phyloP scores from a whole-genome alignment of 225 moss, liverwort and hornwort species.

The Antitrichia curtipendula region DNA sequence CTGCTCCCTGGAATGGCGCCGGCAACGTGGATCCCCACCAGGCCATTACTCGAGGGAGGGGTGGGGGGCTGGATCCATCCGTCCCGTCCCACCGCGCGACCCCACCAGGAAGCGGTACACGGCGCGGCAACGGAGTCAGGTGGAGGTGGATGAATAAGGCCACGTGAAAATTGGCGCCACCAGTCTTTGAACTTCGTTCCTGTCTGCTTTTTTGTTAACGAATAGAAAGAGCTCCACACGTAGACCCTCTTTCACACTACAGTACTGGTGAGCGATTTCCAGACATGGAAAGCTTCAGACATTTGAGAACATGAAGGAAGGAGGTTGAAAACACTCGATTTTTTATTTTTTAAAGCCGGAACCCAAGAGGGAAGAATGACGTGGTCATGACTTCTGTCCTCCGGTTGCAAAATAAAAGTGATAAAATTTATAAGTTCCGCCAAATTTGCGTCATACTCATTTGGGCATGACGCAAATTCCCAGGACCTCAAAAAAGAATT shows the following conservation, averaged over 20 bases:
- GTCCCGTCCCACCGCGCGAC: too few relatives aligned
- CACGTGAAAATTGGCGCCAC: not conserved
- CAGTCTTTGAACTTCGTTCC: not conserved
- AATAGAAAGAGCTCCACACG: not conserved
- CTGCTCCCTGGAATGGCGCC: conserved; percentile 28
- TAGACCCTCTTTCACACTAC: not conserved
- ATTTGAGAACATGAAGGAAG: not conserved
- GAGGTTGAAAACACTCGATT: too few relatives aligned
- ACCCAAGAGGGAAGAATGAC: not conserved
- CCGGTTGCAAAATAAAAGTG: too few relatives aligned
- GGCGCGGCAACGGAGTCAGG: not conserved
- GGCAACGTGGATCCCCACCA: conserved; percentile 3
- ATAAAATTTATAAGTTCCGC: not conserved
- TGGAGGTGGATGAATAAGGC: not conserved
- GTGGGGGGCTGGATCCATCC: not conserved
- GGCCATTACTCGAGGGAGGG: not conserved
- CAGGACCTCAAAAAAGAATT: not conserved
- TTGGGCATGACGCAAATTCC: not conserved
- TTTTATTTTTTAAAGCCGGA: too few relatives aligned
- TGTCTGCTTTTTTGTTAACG: not conserved
- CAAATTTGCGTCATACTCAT: not conserved
- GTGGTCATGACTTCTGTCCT: not conserved
- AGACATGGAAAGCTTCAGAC: not conserved
- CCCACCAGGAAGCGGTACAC: not conserved
- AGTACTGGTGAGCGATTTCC: not conserved